These are phyloP conservation scores for Penicillium glabrum DNA, from an alignment of 2,329 filamentous ascomycete genomes.

Conservation along the genomic window DNA sequence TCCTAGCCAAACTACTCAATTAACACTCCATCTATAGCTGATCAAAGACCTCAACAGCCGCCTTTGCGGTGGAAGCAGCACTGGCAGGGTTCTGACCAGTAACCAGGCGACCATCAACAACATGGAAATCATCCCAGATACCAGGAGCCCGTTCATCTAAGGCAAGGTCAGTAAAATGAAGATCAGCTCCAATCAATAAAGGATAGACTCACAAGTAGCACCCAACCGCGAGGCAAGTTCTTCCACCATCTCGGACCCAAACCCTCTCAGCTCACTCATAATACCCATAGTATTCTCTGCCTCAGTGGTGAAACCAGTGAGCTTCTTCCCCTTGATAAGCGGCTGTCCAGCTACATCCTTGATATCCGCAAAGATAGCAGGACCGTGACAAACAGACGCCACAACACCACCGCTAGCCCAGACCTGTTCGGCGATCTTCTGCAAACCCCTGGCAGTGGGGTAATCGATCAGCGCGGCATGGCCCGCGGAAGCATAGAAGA, in stretches of 20 bases:
- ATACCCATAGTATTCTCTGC: constrained; percentile 38
- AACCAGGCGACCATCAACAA: constrained; percentile 41
- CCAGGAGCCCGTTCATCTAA: constrained; percentile 24
- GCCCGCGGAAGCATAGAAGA: constrained; percentile 18
- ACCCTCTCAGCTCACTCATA: constrained; percentile 31
- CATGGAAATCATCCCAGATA: constrained; percentile 32
- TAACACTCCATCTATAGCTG: constrained; percentile 23
- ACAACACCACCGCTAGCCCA: constrained; percentile 45
- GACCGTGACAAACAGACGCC: constrained; percentile 44
- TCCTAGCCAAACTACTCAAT: too few species aligned
- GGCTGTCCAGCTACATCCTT: constrained; percentile 36
- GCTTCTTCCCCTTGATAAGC: constrained; percentile 38
- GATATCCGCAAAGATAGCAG: constrained; percentile 40
- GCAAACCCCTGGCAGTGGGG: constrained; percentile 42
- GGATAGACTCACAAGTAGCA: constrained; percentile 31
- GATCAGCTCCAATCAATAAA: not conserved
- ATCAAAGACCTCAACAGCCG: constrained; percentile 41
- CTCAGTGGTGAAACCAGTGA: constrained; percentile 45
- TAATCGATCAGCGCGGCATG: constrained; percentile 50
- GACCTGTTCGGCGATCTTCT: constrained; percentile 43
- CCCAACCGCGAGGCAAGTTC: constrained; percentile 31
- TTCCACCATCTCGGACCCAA: constrained; percentile 36
- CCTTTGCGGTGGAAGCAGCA: constrained; percentile 39
- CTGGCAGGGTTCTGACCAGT: constrained; percentile 47
- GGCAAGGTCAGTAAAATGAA: constrained; percentile 3